Evolutionary conservation across 2,329 filamentous ascomycete genomes (phyloP), one percentile per base, ranked within the genome.

Genomic region (Colletotrichum simmondsii): DNA sequence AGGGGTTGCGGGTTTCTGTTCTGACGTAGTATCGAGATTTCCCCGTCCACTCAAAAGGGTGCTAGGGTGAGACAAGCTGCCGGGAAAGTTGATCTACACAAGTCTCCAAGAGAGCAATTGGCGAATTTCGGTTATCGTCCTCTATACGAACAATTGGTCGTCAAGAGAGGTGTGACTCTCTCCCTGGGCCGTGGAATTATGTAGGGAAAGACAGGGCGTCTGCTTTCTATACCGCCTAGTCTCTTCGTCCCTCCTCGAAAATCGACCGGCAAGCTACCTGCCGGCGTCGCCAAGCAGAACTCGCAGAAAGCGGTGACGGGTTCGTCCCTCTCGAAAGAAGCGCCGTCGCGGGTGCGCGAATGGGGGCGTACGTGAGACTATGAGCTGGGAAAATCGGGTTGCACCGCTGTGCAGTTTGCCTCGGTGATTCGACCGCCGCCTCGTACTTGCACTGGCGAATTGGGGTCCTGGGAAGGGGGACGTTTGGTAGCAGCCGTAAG

Each of bases 1-100:
- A 73, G 71, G 71, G 66, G 70, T 28, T 71, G 19, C 11, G 52
- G 54, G 19, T 49, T 19, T 62, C 46, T 61, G 35, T 49, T 73
- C 71, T 65, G 71, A 73, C 66, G 71, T 71, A 65, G 66, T 61
- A 30, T 65, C 60, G 59, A 65, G 54, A 49, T 49, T 64, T 64
- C 22, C 46, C 28, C 37, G 56, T 56, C 71, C 56, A 65, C 56
- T 73, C 16, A 61, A 54, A 49, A 22, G 67, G 62, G 28, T 56
- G n/a, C 19, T 19, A 22, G 26, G 35, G 37, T 65, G 71, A 71
- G 71, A 71, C 66, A 65, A 57, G 54, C n/a, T 11, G 24, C 22
- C 11, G 54, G 56, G 19, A 46, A 28, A 52, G 19, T 30, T n/a
- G 53, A 22, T 37, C 37, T 26, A 52, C 26, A 56, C 19, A 30